These are phyloP conservation scores for Yarrowia sp. DNA, from an alignment of 805 yeast species.

Conservation along the genomic window DNA sequence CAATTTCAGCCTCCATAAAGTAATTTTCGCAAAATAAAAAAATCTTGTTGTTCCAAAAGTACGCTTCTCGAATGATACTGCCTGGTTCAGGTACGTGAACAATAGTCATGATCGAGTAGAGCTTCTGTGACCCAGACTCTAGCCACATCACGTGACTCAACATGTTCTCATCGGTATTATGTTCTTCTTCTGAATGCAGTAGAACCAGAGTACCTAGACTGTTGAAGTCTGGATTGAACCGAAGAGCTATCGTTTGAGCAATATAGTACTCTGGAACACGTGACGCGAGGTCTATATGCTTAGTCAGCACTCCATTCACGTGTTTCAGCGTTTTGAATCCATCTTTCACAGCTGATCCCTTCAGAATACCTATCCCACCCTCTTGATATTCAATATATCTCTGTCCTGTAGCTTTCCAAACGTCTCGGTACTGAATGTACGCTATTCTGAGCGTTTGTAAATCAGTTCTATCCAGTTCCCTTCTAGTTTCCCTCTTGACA, in stretches of 20 bases:
- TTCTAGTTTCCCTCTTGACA: not conserved
- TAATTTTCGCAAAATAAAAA: constrained; percentile 6
- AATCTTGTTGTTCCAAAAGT: constrained; percentile 9
- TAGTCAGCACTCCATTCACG: no score
- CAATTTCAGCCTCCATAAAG: constrained; percentile 1
- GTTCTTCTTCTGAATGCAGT: not conserved
- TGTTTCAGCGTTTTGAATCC: not conserved
- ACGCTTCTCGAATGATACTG: not conserved
- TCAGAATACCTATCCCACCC: constrained; percentile 1
- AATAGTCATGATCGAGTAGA: not conserved
- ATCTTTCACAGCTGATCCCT: not conserved
- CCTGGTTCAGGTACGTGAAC: not conserved
- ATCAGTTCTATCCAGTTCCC: not conserved
- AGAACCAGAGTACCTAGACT: not conserved
- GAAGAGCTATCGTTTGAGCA: not conserved
- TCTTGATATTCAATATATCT: constrained; percentile 8
- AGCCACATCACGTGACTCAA: constrained; percentile 5
- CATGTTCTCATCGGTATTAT: constrained; percentile 2
- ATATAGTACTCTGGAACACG: not conserved
- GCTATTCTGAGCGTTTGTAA: constrained; percentile 5
- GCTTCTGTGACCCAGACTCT: not conserved
- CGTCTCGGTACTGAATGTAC: constrained; percentile 10
- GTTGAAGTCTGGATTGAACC: constrained; percentile 6
- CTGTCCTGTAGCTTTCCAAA: constrained; percentile 5
- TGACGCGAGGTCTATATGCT: no score